Conservation (phyloP, 2,329 filamentous ascomycete species). For the Westerdykella sp. region DNA sequence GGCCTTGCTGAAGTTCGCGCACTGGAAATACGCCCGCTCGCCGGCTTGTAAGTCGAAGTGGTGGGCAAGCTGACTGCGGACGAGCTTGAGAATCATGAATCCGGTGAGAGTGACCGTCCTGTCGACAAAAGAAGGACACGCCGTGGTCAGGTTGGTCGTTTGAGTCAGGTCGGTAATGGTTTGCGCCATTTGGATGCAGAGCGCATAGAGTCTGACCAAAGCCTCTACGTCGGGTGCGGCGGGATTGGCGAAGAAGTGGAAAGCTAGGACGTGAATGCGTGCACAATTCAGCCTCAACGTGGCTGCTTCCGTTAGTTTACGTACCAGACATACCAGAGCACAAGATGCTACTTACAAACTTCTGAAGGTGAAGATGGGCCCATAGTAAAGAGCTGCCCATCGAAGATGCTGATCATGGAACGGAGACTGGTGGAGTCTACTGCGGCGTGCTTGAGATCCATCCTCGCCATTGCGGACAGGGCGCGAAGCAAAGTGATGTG, state of each 20-base stretch:
- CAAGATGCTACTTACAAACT: conserved; percentile 18
- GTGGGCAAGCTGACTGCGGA: conserved; percentile 26
- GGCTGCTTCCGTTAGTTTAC: conserved; percentile 18
- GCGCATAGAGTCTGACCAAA: conserved; percentile 25
- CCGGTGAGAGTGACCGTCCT: conserved; percentile 29
- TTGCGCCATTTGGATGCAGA: conserved; percentile 29
- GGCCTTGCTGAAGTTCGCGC: conserved; percentile 27
- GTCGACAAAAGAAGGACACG: conserved; percentile 31
- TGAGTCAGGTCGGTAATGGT: conserved; percentile 17
- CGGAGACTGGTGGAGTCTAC: conserved; percentile 28
- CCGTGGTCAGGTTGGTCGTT: conserved; percentile 19
- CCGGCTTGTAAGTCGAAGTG: conserved; percentile 30
- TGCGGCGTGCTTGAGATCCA: conserved; percentile 26
- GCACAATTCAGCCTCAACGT: conserved; percentile 30
- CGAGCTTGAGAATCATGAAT: conserved; percentile 32
- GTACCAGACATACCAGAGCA: not conserved
- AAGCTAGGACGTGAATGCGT: conserved; percentile 31
- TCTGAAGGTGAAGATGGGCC: conserved; percentile 26
- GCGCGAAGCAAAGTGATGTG: conserved; percentile 30
- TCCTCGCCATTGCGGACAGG: conserved; percentile 29
- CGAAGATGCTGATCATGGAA: conserved; percentile 32
- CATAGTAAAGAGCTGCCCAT: conserved; percentile 28
- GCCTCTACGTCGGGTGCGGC: conserved; percentile 24
- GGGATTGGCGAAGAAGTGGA: conserved; percentile 33
- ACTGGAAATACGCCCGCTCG: conserved; percentile 29